These are phyloP conservation scores for Cardamine chenopodiifolia DNA, from an alignment of 345 rosid genomes.

Conservation along the genomic window DNA sequence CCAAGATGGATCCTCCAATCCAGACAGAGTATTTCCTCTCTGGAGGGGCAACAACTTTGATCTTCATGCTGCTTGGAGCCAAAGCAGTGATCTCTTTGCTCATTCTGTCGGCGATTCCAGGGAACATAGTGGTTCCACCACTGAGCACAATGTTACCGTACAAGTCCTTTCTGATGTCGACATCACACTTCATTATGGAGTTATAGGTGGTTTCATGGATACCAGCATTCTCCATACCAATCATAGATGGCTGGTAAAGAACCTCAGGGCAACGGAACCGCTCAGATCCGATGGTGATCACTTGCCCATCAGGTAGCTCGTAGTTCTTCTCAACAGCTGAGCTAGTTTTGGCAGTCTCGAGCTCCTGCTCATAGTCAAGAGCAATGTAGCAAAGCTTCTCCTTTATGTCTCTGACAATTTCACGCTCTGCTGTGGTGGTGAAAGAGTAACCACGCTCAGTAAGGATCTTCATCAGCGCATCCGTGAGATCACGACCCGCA, in stretches of 20 bases:
- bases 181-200: constrained; percentile 95
- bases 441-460: constrained; percentile 96
- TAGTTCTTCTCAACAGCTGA: constrained; percentile 88
- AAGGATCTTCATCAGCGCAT: constrained; percentile 78
- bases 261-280: constrained; percentile 95
- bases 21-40: constrained; percentile 95
- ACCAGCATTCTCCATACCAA: constrained; percentile 95
- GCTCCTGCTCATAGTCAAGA: constrained; percentile 91
- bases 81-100: constrained; percentile 91
- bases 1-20: constrained; percentile 93
- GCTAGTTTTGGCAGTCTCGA: constrained; percentile 84
- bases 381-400: constrained; percentile 92
- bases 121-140: constrained; percentile 96
- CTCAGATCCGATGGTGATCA: constrained; percentile 91
- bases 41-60: constrained; percentile 91
- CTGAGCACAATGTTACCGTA: constrained; percentile 92
- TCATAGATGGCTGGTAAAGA: constrained; percentile 93
- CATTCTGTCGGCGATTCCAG: constrained; percentile 88
- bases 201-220: constrained; percentile 91
- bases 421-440: constrained; percentile 97
- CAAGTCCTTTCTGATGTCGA: constrained; percentile 87
- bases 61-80: constrained; percentile 97
- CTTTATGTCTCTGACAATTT: constrained; percentile 95
- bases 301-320: constrained; percentile 88
- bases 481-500: constrained; percentile 95